Conservation (phyloP, 768 basidiomycete species). For the Psilocybe azurescens region DNA sequence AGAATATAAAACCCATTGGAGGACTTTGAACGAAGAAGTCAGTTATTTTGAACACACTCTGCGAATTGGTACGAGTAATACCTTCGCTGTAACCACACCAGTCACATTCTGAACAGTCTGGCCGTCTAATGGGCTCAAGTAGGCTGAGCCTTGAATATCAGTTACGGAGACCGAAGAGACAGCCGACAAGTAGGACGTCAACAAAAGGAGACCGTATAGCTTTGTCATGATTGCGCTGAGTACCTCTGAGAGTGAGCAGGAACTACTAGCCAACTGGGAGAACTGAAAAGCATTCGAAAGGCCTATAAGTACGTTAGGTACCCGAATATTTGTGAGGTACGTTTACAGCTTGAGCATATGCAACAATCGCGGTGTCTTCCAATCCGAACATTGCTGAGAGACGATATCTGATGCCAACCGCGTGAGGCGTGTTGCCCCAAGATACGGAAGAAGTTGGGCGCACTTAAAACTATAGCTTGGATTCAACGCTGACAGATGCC, state of each 20-base stretch:
- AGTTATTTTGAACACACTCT: neutral
- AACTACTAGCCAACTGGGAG: conserved; percentile 11
- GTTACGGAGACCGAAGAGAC: conserved; percentile 42
- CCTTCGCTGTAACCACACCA: conserved; percentile 60
- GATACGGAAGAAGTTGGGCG: neutral
- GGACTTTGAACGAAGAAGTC: conserved; percentile 32
- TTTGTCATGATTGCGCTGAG: conserved; percentile 32
- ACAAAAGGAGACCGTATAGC: conserved; percentile 34
- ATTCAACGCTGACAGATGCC: neutral
- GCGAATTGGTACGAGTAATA: conserved; percentile 20
- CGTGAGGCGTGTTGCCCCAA: conserved; percentile 2
- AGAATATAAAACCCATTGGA: conserved; percentile 53
- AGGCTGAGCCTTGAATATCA: conserved; percentile 59
- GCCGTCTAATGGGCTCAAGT: conserved; percentile 49
- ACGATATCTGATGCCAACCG: conserved; percentile 5
- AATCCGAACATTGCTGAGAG: conserved; percentile 9
- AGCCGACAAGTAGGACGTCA: conserved; percentile 32
- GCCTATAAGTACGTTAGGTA: conserved; percentile 17
- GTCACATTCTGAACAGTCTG: conserved; percentile 51
- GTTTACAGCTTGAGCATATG: conserved; percentile 32
- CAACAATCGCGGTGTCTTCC: conserved; percentile 10
- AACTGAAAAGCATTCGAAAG: conserved; percentile 17
- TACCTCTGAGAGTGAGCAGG: conserved; percentile 10
- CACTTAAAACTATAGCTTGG: neutral
- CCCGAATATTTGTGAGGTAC: conserved; percentile 14